Evolutionary conservation across 1,284 basidiomycete species (phyloP).

Genomic region (Meripilus lineatus): DNA sequence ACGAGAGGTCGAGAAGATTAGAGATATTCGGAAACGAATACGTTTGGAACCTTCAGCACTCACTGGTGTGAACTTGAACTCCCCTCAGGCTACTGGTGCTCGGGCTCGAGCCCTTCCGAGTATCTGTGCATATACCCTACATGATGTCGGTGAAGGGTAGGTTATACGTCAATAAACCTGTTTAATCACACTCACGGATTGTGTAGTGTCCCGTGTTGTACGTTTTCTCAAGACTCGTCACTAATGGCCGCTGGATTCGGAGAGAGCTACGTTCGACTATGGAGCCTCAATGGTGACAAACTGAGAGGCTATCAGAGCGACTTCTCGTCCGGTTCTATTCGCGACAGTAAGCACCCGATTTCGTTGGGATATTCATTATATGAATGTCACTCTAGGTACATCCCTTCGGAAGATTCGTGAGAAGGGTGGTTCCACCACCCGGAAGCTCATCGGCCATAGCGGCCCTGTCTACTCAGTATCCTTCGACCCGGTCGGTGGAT

Average conservation of each 20-base stretch:
- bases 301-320: conserved; percentile 76
- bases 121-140: conserved; percentile 89
- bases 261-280: conserved; percentile 93
- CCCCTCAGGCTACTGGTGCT: conserved; percentile 51
- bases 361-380: conserved; percentile 7
- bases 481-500: conserved; percentile 90
- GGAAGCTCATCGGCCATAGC: conserved; percentile 95
- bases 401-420: conserved; percentile 67
- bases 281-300: conserved; percentile 93
- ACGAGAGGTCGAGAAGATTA: conserved; percentile 86
- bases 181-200: conserved; percentile 14
- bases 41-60: conserved; percentile 74
- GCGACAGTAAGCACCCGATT: conserved; percentile 52
- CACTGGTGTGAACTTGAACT: conserved; percentile 46
- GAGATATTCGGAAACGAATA: conserved; percentile 89
- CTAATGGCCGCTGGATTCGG: conserved; percentile 96
- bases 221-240: conserved; percentile 89
- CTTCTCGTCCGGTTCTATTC: conserved; percentile 61
- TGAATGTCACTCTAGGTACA: conserved; percentile 36
- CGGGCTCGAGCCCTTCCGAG: conserved; percentile 75
- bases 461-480: conserved; percentile 93
- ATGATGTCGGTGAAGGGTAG: conserved; percentile 88
- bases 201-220: conserved; percentile 75
- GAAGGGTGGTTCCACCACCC: conserved; percentile 76
- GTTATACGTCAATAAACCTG: conserved; percentile 22